These are phyloP conservation scores for Coniferiporia weirii DNA, from an alignment of 1,284 basidiomycete species.

Conservation along the genomic window DNA sequence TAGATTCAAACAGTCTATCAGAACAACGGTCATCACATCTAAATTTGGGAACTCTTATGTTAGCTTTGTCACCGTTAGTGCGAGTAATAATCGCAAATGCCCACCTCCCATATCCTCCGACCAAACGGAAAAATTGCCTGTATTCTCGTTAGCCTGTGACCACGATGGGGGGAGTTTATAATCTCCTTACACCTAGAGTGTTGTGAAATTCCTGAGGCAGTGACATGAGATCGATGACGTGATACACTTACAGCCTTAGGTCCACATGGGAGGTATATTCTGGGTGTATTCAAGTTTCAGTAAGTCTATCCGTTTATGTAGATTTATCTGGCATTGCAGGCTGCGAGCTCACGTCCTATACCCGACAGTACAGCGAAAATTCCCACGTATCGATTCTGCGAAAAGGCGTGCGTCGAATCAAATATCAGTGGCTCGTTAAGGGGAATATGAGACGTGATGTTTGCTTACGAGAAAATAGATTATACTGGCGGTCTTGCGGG, in stretches of 20 bases:
- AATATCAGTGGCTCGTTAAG: background rate
- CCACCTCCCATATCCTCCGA: background rate
- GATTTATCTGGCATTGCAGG: too few species aligned
- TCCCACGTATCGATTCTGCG: conserved; percentile 1
- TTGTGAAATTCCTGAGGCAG: background rate
- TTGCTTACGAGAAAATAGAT: conserved; percentile 4
- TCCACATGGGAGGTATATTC: too few species aligned
- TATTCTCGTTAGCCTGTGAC: background rate
- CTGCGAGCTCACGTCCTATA: background rate
- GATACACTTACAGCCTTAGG: background rate
- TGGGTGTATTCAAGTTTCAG: background rate
- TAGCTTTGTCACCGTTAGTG: too few species aligned
- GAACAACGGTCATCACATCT: background rate
- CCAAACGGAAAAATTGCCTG: background rate
- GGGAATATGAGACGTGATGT: background rate
- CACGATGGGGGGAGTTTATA: background rate
- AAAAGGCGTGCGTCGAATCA: background rate
- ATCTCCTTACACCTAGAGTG: background rate
- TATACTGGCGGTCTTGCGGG: background rate
- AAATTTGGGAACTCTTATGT: too few species aligned
- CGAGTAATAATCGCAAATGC: background rate
- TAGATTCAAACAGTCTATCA: conserved; percentile 1
- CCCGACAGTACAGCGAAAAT: background rate
- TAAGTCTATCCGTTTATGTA: background rate
- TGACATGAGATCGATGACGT: background rate